These are phyloP conservation scores for Fraxinus sp. DNA, from an alignment of 305 asterid species.

Conservation along the genomic window DNA sequence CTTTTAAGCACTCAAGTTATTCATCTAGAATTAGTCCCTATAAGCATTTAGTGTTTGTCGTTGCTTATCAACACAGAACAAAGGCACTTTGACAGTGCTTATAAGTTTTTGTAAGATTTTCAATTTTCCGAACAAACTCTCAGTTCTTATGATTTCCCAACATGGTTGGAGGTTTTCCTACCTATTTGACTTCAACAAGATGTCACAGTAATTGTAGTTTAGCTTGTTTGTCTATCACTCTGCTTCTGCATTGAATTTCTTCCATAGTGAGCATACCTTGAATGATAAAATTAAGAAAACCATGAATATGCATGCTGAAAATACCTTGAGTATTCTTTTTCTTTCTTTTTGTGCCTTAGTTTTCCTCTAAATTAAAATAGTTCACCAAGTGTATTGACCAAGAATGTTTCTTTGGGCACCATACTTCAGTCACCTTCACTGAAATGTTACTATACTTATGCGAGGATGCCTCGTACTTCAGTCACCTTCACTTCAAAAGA, in stretches of 20 bases:
- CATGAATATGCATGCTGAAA: not conserved
- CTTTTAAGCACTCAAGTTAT: not conserved
- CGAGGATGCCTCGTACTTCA: constrained; percentile 1
- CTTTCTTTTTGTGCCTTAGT: not conserved
- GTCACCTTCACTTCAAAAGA: constrained; percentile 10
- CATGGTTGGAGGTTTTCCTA: not conserved
- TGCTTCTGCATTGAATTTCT: constrained; percentile 3
- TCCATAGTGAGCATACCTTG: not conserved
- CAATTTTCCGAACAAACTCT: not conserved
- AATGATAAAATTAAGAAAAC: not conserved
- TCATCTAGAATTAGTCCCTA: not conserved
- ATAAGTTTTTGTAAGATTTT: not conserved
- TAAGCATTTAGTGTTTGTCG: not conserved
- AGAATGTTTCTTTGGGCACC: not conserved
- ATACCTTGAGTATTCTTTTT: not conserved
- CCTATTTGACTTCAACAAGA: not conserved
- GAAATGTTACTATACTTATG: not conserved
- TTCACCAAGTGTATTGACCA: not conserved
- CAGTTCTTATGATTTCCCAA: not conserved
- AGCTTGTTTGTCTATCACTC: not conserved
- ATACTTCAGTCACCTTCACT: constrained; percentile 8
- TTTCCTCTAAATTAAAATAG: not conserved
- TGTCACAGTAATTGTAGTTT: not conserved
- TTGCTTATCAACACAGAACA: not conserved
- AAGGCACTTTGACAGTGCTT: not conserved